A percentile compares a stretch with the other conserved stretches of the same genome.
These are phyloP conservation scores for Fraxinus platypoda DNA, from an alignment of 305 asterid genomes.

Conservation along the genomic window DNA sequence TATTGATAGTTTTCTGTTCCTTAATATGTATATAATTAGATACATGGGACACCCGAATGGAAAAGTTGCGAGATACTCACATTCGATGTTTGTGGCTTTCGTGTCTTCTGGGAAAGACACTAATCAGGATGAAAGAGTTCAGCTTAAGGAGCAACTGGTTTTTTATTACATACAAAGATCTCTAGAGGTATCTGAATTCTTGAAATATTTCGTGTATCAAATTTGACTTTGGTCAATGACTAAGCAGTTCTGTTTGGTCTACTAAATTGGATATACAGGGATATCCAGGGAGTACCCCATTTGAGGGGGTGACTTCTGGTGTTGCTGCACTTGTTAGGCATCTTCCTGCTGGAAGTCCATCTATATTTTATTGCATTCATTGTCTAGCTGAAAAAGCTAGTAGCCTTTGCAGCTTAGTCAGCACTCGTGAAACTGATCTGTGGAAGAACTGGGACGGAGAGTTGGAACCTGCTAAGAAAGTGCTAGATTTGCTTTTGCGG, in stretches of 20 bases:
- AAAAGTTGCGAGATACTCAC: constrained; percentile 80
- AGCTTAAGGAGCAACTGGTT: constrained; percentile 85
- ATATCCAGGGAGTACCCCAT: constrained; percentile 81
- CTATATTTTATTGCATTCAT: constrained; percentile 69
- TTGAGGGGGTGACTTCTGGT: constrained; percentile 91
- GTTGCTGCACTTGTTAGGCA: constrained; percentile 79
- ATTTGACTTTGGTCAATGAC: constrained; percentile 5
- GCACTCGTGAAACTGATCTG: constrained; percentile 40
- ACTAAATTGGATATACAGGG: constrained; percentile 45
- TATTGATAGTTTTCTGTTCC: constrained; percentile 31
- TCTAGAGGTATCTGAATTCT: constrained; percentile 58
- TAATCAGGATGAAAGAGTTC: constrained; percentile 54
- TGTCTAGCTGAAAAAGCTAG: constrained; percentile 60
- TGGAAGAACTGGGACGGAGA: constrained; percentile 71
- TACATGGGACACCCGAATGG: constrained; percentile 85
- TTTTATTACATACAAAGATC: constrained; percentile 75
- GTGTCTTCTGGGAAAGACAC: constrained; percentile 73
- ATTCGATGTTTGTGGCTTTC: constrained; percentile 75
- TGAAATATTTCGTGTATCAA: constrained; percentile 10
- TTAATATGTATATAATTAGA: constrained; percentile 45
- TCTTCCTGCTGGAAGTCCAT: constrained; percentile 94
- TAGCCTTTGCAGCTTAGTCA: constrained; percentile 41
- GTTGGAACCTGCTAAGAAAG: constrained; percentile 62
- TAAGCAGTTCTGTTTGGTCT: constrained; percentile 3
- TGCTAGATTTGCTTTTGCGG: constrained; percentile 71